Evolutionary conservation across 257 asterid genomes (phyloP), one percentile per base, ranked within the genome.

Genomic region (Ilex aquifolium): DNA sequence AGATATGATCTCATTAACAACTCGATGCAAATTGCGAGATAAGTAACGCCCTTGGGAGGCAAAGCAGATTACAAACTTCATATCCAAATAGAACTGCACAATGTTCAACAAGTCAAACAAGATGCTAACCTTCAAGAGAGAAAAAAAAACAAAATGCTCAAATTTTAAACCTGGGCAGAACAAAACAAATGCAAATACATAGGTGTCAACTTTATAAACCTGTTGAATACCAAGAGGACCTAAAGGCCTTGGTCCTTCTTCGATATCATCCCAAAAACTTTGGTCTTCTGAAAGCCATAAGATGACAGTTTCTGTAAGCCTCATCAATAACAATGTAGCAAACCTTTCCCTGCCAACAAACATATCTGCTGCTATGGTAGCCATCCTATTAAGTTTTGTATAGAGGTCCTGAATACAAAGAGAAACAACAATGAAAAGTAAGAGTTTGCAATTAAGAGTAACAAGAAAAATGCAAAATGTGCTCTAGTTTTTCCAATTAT

Each of bases 241-340:
- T 75, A 92, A 72, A 58, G 97, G 85, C 69, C 80, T 77, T 56
- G 95, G 96, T 63, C 97, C 99, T 72, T 90, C 57, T 21, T 46
- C 87, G 44, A 92, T 85, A 71, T 92, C 99, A 63, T 92, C 97
- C 99, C 99, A 92, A 79, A 92, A 92, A 60, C 82, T 82, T 69
- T 92, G 97, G 74, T 92, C 99, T 71, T 85, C 95, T 60, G 97
- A 92, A 70, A 92, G 96, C 95, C 95, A 92, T 69, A 92, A 74
- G 72, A 92, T 84, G 66, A 92, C 96, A 27, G 99, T 90, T 81
- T 93, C 99, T 2, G 96, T 87, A 59, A 93, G 97, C 87, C 99
- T 85, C 97, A 93, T 93, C 69, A 93, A 72, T 70, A 90, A 77
- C 80, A 90, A 69, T 46, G 85, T 82, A 9, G 97, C 97, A 72